phyloP scores from a whole-genome alignment of 176 grass and related monocot genomes.

The Cocos nucifera region DNA sequence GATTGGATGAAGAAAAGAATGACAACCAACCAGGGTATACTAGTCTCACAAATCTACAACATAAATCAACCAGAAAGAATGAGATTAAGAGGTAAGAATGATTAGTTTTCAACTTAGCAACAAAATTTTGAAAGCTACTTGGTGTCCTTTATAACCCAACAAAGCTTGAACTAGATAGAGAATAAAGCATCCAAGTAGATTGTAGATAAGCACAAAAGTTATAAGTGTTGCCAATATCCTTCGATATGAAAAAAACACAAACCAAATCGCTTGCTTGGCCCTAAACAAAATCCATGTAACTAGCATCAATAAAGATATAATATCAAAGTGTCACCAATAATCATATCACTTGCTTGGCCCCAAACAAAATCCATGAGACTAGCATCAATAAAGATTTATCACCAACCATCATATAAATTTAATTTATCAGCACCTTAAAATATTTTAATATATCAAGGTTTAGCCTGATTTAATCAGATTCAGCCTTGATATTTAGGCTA shows the following conservation, averaged over 20 bases:
- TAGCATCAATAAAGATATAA: too few relatives aligned
- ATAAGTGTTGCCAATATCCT: constrained; percentile 84
- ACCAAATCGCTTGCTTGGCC: background rate
- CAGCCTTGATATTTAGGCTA: too few relatives aligned
- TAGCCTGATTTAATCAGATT: too few relatives aligned
- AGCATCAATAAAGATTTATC: too few relatives aligned
- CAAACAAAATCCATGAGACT: background rate
- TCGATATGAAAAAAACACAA: background rate
- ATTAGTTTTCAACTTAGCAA: too few relatives aligned
- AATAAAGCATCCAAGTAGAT: constrained; percentile 73
- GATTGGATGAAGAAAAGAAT: too few relatives aligned
- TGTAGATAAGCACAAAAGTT: constrained; percentile 86
- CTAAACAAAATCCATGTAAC: background rate
- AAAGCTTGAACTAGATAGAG: background rate
- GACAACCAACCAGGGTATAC: constrained; percentile 32
- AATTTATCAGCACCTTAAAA: constrained; percentile 89
- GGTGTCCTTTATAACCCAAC: background rate
- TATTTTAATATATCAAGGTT: constrained; percentile 63
- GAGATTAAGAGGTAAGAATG: too few relatives aligned
- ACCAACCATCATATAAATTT: constrained; percentile 98
- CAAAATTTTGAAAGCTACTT: too few relatives aligned
- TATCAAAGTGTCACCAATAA: constrained; percentile 30
- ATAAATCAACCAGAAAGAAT: background rate
- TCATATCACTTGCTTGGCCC: background rate
- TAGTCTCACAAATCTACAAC: constrained; percentile 74